phyloP scores from a whole-genome alignment of 1,284 basidiomycete species.

The Tetrapyrgos nigripes region DNA sequence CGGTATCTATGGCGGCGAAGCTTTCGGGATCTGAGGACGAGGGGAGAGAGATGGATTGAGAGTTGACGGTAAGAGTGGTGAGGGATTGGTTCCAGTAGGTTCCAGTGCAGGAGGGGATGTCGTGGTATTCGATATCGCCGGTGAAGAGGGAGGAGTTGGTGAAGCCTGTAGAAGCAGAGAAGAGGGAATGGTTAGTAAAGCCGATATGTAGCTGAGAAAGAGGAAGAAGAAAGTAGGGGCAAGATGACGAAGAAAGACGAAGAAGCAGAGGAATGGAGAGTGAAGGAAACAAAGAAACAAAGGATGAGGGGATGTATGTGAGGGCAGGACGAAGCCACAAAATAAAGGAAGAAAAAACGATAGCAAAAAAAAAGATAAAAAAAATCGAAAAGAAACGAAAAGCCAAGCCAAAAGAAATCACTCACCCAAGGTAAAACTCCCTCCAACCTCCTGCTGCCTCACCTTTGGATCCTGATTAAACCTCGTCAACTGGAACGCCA shows the following conservation, averaged over 20 bases:
- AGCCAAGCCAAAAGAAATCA: slow-evolving; percentile 9
- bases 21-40: slow-evolving; percentile 50
- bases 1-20: slow-evolving; percentile 80
- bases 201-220: too few species aligned
- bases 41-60: slow-evolving; percentile 53
- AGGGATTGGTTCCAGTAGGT: slow-evolving; percentile 74
- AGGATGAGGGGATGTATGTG: too few species aligned
- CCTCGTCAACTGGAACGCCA: slow-evolving; percentile 83
- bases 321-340: too few species aligned
- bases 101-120: slow-evolving; percentile 53
- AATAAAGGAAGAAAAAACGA: too few species aligned
- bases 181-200: not conserved
- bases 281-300: too few species aligned
- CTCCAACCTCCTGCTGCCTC: slow-evolving; percentile 70
- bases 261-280: too few species aligned
- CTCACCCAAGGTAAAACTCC: slow-evolving; percentile 80
- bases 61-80: slow-evolving; percentile 63
- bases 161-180: slow-evolving; percentile 47
- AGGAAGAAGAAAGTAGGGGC: too few species aligned
- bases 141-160: slow-evolving; percentile 75
- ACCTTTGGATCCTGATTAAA: slow-evolving; percentile 63
- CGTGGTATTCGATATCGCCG: slow-evolving; percentile 80
- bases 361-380: too few species aligned
- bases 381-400: too few species aligned
- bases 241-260: too few species aligned